phyloP scores from a whole-genome alignment of 345 rosid genomes.

The Sonneratia alba region DNA sequence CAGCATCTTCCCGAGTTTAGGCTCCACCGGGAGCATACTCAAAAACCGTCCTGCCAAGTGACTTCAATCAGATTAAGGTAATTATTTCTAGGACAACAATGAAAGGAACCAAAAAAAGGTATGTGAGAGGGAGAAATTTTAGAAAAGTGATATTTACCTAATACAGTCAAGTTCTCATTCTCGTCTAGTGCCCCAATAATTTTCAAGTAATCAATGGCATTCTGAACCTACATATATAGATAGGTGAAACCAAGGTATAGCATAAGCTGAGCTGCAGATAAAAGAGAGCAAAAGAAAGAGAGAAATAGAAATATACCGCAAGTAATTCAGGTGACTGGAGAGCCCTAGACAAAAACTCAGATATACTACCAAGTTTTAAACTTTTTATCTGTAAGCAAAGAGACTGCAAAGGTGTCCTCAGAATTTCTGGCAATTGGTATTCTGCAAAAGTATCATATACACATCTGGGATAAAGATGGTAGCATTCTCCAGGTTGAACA shows the following conservation, averaged over 20 bases:
- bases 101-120: neutral
- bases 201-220: conserved; percentile 81
- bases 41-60: conserved; percentile 60
- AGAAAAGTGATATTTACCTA: conserved; percentile 35
- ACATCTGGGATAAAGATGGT: conserved; percentile 81
- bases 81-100: neutral
- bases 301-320: conserved; percentile 37
- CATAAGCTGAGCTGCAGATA: neutral
- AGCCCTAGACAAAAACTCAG: conserved; percentile 75
- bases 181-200: conserved; percentile 81
- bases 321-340: conserved; percentile 81
- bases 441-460: conserved; percentile 77
- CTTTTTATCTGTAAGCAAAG: conserved; percentile 90
- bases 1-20: conserved; percentile 95
- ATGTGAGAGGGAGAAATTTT: neutral
- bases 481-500: conserved; percentile 86
- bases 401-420: conserved; percentile 90
- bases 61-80: conserved; percentile 10
- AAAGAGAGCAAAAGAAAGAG: neutral
- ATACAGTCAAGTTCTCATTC: conserved; percentile 60
- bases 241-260: conserved; percentile 1
- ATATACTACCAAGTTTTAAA: conserved; percentile 71
- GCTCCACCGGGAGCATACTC: conserved; percentile 88
- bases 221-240: conserved; percentile 54
- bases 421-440: conserved; percentile 89